Evolutionary conservation across 2,329 filamentous ascomycete species (phyloP), one percentile per base, ranked within the genome.

Genomic region (Nectriaceae sp.): DNA sequence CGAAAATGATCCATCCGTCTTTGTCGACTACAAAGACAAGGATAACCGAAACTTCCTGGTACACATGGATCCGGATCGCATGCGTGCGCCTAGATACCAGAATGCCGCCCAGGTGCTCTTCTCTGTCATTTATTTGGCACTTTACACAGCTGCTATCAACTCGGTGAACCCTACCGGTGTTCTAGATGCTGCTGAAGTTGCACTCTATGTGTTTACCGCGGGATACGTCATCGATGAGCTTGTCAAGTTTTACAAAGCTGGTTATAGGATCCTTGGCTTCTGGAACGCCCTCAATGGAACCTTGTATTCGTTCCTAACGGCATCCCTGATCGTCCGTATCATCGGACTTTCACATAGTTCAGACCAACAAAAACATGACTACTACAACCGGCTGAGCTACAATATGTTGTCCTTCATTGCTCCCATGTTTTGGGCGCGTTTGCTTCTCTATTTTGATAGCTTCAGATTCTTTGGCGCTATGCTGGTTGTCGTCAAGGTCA

Each of bases 381-480:
- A 81, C 36, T 90, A 85, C 69, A 97, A 95, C 67, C 78, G 83
- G 49, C 74, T 97, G 18, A 92, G 88, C 65, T 99, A 99, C 72
- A 96, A 96, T 70, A 91, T 97, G 66, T 75, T 99, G 20, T 91
- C 94, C 10, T 96, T 97, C 68, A 85, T 87, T 3, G 92, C 94
- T 0, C 94, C 94, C 0, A 89, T 99, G 89, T 97, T 99, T 70
- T 99, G 94, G 93, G 88, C 86, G 65, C 88, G 94, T 4, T 78
- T 99, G 50, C 74, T 99, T 53, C 82, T 99, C 5, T 99, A 97
- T 65, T 82, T 99, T 16, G 94, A 99, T 70, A 90, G 88, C 26
- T 83, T 96, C 78, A 85, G 89, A 46, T 99, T 99, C 76, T 99
- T 99, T 63, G 94, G 94, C 20, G 91, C 93, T 42, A 99, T 99